phyloP scores from a whole-genome alignment of 2,329 filamentous ascomycete genomes.

The Ophiosphaerella herpotricha region DNA sequence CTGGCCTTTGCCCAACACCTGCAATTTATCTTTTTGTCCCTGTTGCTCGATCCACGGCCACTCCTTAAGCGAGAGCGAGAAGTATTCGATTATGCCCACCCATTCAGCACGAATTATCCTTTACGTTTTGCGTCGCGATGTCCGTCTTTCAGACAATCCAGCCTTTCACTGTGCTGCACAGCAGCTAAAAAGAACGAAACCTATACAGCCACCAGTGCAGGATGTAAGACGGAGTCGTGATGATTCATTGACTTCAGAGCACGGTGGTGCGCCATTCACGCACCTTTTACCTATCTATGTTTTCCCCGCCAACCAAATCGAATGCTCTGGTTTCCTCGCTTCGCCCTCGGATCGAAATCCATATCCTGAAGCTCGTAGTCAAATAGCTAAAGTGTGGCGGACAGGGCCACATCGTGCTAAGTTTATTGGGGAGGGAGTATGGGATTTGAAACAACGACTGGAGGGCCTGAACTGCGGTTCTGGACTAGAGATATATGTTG shows the following conservation, averaged over 20 bases:
- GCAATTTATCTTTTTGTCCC: constrained; percentile 30
- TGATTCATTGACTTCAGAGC: constrained; percentile 31
- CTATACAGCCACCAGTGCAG: constrained; percentile 6
- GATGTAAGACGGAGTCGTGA: constrained; percentile 44
- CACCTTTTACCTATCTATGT: constrained; percentile 72
- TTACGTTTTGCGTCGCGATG: constrained; percentile 73
- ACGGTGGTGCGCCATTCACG: constrained; percentile 29
- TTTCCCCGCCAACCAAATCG: constrained; percentile 71
- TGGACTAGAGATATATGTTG: constrained; percentile 65
- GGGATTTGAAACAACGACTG: constrained; percentile 70
- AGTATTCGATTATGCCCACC: constrained; percentile 25
- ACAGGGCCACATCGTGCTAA: constrained; percentile 73
- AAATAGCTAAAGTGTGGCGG: constrained; percentile 71
- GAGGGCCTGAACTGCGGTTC: constrained; percentile 62
- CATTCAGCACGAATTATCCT: constrained; percentile 59
- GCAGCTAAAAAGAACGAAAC: constrained; percentile 12
- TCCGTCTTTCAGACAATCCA: constrained; percentile 75
- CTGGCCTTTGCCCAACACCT: constrained; percentile 36
- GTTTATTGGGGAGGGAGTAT: constrained; percentile 73
- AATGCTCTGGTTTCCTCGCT: constrained; percentile 73
- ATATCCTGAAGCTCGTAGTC: constrained; percentile 69
- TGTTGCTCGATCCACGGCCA: constrained; percentile 25
- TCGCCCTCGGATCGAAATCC: constrained; percentile 55
- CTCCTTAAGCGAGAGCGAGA: constrained; percentile 13
- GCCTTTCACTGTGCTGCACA: constrained; percentile 63